Evolutionary conservation across 495 filamentous ascomycete species (phyloP), one percentile per base, ranked within the genome.

Genomic region (Acidiella bohemica): DNA sequence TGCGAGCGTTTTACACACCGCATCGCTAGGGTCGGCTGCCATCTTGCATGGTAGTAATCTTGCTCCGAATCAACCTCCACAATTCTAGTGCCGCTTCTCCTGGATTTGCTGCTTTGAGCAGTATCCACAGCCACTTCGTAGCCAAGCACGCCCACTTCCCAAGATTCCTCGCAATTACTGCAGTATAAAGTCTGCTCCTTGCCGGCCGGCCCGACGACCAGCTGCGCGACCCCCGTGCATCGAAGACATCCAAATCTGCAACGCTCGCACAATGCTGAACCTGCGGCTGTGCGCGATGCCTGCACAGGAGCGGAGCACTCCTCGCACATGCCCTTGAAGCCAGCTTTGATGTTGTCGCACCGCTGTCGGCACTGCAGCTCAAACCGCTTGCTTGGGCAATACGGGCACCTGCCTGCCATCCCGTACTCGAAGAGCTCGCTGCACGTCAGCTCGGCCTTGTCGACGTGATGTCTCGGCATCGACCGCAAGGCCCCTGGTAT

Each of bases 401-500:
- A n/a, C 17, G 28, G 20, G 38, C 47, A 51, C 16, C 34, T 23
- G 10, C 20, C 25, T 14, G 43, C 26, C 9, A 46, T 16, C 13
- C 47, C 47, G 7, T 21, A 19, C 1, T 46, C 32, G 25, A 44
- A 36, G 2, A 51, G 30, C 1, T 29, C 37, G 2, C 31, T 26
- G 13, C 21, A 39, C 5, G 38, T 24, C 11, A 36, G 21, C 6
- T 26, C n/a, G 6, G 35, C 8, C 11, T 45, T 3, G 17, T 40
- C 42, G 18, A 36, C 9, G 3, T 18, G 8, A 7, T 6, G 12
- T 21, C 12, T 5, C 21, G 44, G 37, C 17, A 28, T 16, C 5
- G 46, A 36, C 10, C 49, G 39, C 3, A 62, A 38, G 7, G 49
- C 47, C 17, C 48, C 45, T 5, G 59, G 58, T 11, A 61, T 60